A percentile compares a stretch with the other conserved stretches of the same genome.
These are phyloP conservation scores for Yamadazyma aaseri DNA, from an alignment of 1,139 yeast genomes.

Conservation along the genomic window DNA sequence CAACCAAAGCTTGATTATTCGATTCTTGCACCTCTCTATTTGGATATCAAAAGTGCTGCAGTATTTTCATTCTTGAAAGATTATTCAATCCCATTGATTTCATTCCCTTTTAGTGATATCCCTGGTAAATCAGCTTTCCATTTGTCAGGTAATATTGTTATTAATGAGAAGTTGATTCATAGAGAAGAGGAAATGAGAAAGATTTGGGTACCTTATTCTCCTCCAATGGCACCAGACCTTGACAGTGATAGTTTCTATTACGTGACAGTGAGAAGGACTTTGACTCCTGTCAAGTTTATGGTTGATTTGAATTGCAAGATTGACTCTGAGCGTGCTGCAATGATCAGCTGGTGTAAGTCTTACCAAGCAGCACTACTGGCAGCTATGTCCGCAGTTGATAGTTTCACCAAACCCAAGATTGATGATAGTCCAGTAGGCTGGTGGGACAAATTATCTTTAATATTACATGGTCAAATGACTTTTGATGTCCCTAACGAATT, in stretches of 20 bases:
- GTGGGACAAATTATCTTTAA: slow-evolving; percentile 52
- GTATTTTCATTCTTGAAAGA: slow-evolving; percentile 37
- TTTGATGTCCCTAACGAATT: slow-evolving; percentile 55
- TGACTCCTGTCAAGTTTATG: slow-evolving; percentile 45
- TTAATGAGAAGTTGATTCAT: slow-evolving; percentile 40
- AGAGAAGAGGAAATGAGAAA: slow-evolving; percentile 43
- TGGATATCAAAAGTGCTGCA: slow-evolving; percentile 30
- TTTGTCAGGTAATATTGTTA: slow-evolving; percentile 37
- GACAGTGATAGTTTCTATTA: slow-evolving; percentile 40
- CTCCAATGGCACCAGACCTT: slow-evolving; percentile 29
- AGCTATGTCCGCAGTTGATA: slow-evolving; percentile 45
- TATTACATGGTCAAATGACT: slow-evolving; percentile 47
- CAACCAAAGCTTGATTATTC: slow-evolving; percentile 44
- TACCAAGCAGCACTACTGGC: slow-evolving; percentile 41
- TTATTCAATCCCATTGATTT: slow-evolving; percentile 42
- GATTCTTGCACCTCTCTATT: slow-evolving; percentile 36
- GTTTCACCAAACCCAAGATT: slow-evolving; percentile 65
- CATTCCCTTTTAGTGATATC: slow-evolving; percentile 36
- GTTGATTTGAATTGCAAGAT: slow-evolving; percentile 35
- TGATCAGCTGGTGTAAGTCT: slow-evolving; percentile 45
- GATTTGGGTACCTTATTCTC: slow-evolving; percentile 47
- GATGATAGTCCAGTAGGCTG: slow-evolving; percentile 87
- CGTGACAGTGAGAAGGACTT: slow-evolving; percentile 40
- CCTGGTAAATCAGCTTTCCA: slow-evolving; percentile 28
- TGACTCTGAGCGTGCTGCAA: slow-evolving; percentile 38